These are phyloP conservation scores for Sporothrix phasma DNA, from an alignment of 2,329 filamentous ascomycete species.

Conservation along the genomic window DNA sequence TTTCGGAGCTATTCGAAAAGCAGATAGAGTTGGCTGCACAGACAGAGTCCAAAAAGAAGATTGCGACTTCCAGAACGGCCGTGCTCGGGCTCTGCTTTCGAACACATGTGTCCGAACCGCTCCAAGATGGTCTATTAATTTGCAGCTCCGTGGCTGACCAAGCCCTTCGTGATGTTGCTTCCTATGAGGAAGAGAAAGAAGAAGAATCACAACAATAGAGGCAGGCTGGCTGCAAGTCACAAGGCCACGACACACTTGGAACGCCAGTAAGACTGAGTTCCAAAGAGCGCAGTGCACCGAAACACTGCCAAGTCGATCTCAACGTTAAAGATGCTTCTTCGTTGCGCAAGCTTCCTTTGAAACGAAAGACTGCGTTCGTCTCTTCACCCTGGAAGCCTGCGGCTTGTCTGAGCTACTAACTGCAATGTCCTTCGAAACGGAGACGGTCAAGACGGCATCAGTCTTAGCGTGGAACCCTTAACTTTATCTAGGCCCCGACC, in stretches of 20 bases:
- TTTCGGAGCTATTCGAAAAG: neutral
- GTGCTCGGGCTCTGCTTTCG: neutral
- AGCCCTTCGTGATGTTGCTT: neutral
- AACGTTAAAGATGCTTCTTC: neutral
- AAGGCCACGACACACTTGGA: neutral
- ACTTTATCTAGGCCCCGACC: constrained; percentile 5
- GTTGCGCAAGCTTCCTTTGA: neutral
- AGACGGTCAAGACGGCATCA: neutral
- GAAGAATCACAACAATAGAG: neutral
- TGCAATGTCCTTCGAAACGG: neutral
- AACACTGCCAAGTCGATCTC: neutral
- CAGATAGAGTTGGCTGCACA: constrained; percentile 7
- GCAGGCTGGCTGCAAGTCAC: neutral
- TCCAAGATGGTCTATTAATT: no score
- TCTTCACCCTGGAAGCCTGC: neutral
- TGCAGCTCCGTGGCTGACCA: no score
- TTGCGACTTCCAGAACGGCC: neutral
- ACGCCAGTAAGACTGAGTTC: neutral
- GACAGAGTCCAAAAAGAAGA: constrained; percentile 4
- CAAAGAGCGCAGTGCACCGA: neutral
- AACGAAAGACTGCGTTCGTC: neutral
- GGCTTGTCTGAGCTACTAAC: neutral
- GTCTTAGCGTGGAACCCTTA: neutral
- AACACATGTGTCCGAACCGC: neutral
- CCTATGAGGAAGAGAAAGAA: neutral